A percentile compares a stretch with the other conserved stretches of the same genome.
phyloP scores from a whole-genome alignment of 208 protist genomes.

The Wallacemonas sp. region DNA sequence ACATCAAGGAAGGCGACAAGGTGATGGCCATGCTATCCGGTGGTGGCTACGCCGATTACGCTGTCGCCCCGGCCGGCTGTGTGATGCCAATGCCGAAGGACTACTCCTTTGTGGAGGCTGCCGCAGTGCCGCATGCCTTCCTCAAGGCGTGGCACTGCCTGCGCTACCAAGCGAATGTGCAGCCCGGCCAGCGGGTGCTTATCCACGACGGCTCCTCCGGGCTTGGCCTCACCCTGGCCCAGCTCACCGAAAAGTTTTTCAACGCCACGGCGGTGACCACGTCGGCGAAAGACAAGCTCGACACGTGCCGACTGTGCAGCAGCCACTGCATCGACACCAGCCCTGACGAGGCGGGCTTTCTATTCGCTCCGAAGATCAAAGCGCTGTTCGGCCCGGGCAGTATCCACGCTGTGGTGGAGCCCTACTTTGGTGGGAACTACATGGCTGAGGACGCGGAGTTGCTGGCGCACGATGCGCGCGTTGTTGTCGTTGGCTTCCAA shows the following conservation, averaged over 20 bases:
- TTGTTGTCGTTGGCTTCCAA: constrained; percentile 70
- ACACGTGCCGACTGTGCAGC: constrained; percentile 65
- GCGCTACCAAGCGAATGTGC: constrained; percentile 55
- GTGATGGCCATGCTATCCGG: constrained; percentile 87
- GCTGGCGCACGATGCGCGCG: constrained; percentile 62
- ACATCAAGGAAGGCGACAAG: constrained; percentile 79
- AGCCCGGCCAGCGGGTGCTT: constrained; percentile 71
- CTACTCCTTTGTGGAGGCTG: constrained; percentile 85
- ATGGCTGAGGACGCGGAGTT: constrained; percentile 54
- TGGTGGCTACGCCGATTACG: constrained; percentile 92
- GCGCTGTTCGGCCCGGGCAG: constrained; percentile 35
- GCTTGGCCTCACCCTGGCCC: constrained; percentile 80
- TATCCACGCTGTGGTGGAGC: constrained; percentile 79
- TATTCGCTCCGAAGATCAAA: constrained; percentile 69
- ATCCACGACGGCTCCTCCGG: constrained; percentile 90
- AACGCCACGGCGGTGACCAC: constrained; percentile 60
- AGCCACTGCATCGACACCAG: constrained; percentile 52
- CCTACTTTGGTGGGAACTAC: constrained; percentile 76
- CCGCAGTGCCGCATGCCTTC: constrained; percentile 91
- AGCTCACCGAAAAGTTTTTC: constrained; percentile 85
- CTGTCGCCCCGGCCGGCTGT: constrained; percentile 61
- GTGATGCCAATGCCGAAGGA: constrained; percentile 82
- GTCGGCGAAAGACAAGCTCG: constrained; percentile 65
- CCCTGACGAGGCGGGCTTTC: constrained; percentile 59
- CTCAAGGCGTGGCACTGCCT: constrained; percentile 92